Percentiles rank a stretch among this genome's conserved stretches.
Evolutionary conservation across 2,329 filamentous ascomycete species (phyloP).

Genomic region (Arachnomyces sp.): DNA sequence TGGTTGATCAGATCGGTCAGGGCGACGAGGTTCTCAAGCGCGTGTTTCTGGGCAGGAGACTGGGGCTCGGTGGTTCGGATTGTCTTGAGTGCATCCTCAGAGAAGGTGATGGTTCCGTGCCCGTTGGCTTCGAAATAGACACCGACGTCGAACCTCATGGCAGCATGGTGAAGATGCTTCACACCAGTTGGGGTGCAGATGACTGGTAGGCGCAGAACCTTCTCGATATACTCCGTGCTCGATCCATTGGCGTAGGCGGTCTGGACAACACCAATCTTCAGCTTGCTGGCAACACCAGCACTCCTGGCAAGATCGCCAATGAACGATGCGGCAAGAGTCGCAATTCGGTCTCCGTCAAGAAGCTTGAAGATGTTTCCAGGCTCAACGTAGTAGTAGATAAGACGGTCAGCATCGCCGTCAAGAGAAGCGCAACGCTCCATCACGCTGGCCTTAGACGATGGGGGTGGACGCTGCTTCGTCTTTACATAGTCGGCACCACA

Average conservation of each 20-base stretch:
- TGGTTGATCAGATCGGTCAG: slow-evolving; percentile 93
- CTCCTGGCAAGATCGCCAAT: slow-evolving; percentile 78
- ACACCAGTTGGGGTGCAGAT: slow-evolving; percentile 93
- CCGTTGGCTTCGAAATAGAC: slow-evolving; percentile 99
- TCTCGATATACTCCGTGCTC: slow-evolving; percentile 83
- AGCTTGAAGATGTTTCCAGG: slow-evolving; percentile 77
- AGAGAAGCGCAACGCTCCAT: slow-evolving; percentile 80
- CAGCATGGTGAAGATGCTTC: slow-evolving; percentile 96
- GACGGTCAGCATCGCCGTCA: slow-evolving; percentile 88
- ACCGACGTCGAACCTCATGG: slow-evolving; percentile 85
- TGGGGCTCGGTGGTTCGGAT: slow-evolving; percentile 76
- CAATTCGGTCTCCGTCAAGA: slow-evolving; percentile 93
- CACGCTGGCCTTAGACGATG: slow-evolving; percentile 65
- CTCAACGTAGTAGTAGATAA: slow-evolving; percentile 92
- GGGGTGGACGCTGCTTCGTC: slow-evolving; percentile 86
- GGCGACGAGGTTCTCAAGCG: slow-evolving; percentile 74
- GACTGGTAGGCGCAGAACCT: slow-evolving; percentile 78
- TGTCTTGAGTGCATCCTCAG: slow-evolving; percentile 65
- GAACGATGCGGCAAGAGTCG: slow-evolving; percentile 86
- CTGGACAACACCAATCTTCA: slow-evolving; percentile 91
- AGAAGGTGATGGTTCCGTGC: slow-evolving; percentile 94
- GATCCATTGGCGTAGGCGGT: slow-evolving; percentile 97
- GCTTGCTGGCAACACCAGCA: slow-evolving; percentile 66
- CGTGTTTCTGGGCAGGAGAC: slow-evolving; percentile 83
- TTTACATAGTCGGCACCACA: slow-evolving; percentile 97